Evolutionary conservation across 2,329 filamentous ascomycete genomes (phyloP), one percentile per base, ranked within the genome.

Genomic region (Orbilia brochopaga): DNA sequence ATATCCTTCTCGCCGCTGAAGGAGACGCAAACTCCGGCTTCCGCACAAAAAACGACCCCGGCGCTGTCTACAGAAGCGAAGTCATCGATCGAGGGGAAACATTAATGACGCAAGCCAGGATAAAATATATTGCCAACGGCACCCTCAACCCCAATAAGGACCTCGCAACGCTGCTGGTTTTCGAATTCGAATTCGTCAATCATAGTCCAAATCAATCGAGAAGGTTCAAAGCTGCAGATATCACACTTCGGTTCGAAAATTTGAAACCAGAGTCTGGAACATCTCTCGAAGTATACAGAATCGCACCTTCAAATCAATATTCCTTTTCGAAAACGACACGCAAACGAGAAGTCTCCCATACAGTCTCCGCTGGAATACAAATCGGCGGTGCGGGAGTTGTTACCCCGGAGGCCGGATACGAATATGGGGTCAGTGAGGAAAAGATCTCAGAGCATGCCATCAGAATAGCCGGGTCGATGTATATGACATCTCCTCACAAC

Each of bases 151-250:
- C 44, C 5, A 48, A 48, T 17, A 48, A 48, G 21, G 17, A 21
- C 11, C 44, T 48, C 19, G 44, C 44, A 21, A 48, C 44, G 6
- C 17, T 48, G 8, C 5, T 48, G 5, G 44, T 48, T 21, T 48
- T 48, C 19, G 44, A 48, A 48, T 48, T 48, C 44, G 44, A 48
- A 48, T 48, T 48, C 44, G 11, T 48, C 44, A 48, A 48, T 11
- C 44, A 48, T 48, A 19, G n/a, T 23, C 17, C 17, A 19, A 23
- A 48, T 5, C 44, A 48, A 11, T 48, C 44, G 44, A 48, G 44
- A 21, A 48, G 44, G 17, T 48, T 48, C 44, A 48, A 48, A 48
- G 19, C 44, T 5, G 44, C 44, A 48, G 44, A 48, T 21, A 48
- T 48, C 19, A 23, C 44, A 3, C 11, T 48, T 17, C n/a, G 17